Evolutionary conservation across 352 stramenopile genomes (phyloP), one percentile per base, ranked within the genome.

Genomic region (Phytopythium oedochilum): DNA sequence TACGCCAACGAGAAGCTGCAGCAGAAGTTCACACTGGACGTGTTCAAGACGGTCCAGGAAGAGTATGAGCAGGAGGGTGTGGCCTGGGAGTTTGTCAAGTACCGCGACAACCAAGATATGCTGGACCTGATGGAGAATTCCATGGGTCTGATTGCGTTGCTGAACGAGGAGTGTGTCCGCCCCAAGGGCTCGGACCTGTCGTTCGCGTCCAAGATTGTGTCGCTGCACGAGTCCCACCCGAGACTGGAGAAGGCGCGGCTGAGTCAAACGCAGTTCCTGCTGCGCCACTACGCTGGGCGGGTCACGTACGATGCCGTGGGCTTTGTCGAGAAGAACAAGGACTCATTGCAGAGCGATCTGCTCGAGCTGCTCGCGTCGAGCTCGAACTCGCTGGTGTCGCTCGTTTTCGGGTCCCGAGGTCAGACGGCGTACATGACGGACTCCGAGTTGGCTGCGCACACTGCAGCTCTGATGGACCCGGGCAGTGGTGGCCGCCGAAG

Each of bases 1-100:
- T 98, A 93, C 66, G 92, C 87, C 28, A 98, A 98, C 60, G 93
- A 98, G 61, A 97, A 97, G 62, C 71, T 98, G 25, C 91, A 98
- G 62, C 86, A 96, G 51, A 94, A 95, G 57, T 96, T 96, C 57
- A 95, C 83, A 3, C 58, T 84, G 36, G 86, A 95, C 45, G 82
- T 94, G 7, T 95, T 93, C 64, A 90, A 91, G 64, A 93, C 78
- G 2, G 86, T 95, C 1, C 83, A 95, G 60, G 80, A 92, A 44
- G 85, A 94, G 57, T 94, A 94, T 57, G 59, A 71, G 29, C 68
- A 72, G 58, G 85, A 94, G 46, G 70, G 77, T 34, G 68, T 94
- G 12, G 70, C 68, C 1, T 94, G 85, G 85, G 71, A 88, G 47
- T 92, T 91, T 20, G 70, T 96, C 17, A 81, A 78, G 55, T 96